A percentile compares a stretch with the other conserved stretches of the same genome.
phyloP scores from a whole-genome alignment of 2,329 filamentous ascomycete species.

The Diaporthe sp. region DNA sequence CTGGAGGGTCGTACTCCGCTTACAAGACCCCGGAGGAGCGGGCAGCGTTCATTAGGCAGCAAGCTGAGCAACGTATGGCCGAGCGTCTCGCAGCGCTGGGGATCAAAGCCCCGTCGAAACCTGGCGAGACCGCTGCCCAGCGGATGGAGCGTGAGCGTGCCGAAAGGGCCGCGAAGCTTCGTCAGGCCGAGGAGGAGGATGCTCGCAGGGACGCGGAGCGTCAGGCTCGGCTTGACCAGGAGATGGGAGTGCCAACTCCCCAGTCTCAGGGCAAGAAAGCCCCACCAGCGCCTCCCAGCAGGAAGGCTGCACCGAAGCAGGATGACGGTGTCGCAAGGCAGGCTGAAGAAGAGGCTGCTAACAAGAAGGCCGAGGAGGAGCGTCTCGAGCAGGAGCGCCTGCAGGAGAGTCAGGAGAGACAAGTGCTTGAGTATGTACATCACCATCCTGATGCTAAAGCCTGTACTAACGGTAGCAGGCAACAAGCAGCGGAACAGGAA shows the following conservation, averaged over 20 bases:
- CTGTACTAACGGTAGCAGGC: constrained; percentile 62
- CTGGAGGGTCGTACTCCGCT: constrained; percentile 77
- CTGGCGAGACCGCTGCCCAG: constrained; percentile 84
- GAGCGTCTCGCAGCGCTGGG: constrained; percentile 94
- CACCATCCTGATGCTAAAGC: constrained; percentile 27
- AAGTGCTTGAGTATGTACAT: constrained; percentile 82
- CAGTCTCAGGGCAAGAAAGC: constrained; percentile 65
- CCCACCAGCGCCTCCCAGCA: constrained; percentile 81
- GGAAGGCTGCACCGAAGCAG: constrained; percentile 75
- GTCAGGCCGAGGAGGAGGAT: constrained; percentile 94
- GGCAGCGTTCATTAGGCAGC: constrained; percentile 95
- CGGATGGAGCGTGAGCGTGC: constrained; percentile 87
- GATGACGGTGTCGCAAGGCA: constrained; percentile 65
- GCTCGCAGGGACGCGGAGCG: constrained; percentile 87
- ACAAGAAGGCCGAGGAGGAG: constrained; percentile 73
- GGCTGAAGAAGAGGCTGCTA: constrained; percentile 66
- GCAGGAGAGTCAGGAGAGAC: constrained; percentile 78
- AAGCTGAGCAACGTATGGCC: constrained; percentile 96
- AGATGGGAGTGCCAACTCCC: constrained; percentile 70
- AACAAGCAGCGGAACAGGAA: constrained; percentile 79
- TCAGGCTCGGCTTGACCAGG: constrained; percentile 83
- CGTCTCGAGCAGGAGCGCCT: constrained; percentile 78
- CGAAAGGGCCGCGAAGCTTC: constrained; percentile 87
- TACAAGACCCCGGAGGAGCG: constrained; percentile 94
- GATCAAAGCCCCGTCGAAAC: constrained; percentile 83